Base-by-base conservation (phyloP, 345 rosid genomes). In the Aquilaria sinensis region DNA sequence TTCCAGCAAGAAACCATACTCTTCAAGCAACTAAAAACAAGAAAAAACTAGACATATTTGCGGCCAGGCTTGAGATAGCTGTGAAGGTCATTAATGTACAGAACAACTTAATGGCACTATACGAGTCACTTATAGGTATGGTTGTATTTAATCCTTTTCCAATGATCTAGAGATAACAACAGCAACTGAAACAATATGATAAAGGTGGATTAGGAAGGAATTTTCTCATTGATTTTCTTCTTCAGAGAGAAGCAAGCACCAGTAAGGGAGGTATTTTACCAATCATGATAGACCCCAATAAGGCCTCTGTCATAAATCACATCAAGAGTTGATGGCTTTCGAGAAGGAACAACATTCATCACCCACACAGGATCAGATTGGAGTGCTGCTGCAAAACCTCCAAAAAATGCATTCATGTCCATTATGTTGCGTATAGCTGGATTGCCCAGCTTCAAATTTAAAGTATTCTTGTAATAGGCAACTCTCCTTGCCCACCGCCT, bases 351-450 rank as follows among this genome's bases (percentile, higher is more conserved):
- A 52, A 84, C 93, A 81, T 91, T 94, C 97, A 91, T 87, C 70
- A 89, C 96, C 97, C 99, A 94, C 56, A 88, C 86, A 66, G 90
- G 85, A 66, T 90, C 93, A 62, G 91, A 81, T 61, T 65, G 50
- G 55, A 91, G 78, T 51, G 97, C 87, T 62, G 97, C 96, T 0
- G 97, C 96, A 81, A 94, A 90, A 63, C 97, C 90, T 52, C 99
- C 99, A 14, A 94, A 85, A 76, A 90, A 76, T 14, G 99, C 91
- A 65, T 88, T 91, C 99, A 94, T 91, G 69, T 94, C 99, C 96
- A 94, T 86, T 66, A 86, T 68, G 61, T 94, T 94, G 74, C 96
- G 86, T 47, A 79, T 65, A 63, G 92, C 80, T 34, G 83, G 81
- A 77, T 85, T 73, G 68, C 96, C 96, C 50, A 90, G 76, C 84